Evolutionary conservation across 1,284 basidiomycete genomes (phyloP).

Genomic region (Microbotryomycetes sp.): DNA sequence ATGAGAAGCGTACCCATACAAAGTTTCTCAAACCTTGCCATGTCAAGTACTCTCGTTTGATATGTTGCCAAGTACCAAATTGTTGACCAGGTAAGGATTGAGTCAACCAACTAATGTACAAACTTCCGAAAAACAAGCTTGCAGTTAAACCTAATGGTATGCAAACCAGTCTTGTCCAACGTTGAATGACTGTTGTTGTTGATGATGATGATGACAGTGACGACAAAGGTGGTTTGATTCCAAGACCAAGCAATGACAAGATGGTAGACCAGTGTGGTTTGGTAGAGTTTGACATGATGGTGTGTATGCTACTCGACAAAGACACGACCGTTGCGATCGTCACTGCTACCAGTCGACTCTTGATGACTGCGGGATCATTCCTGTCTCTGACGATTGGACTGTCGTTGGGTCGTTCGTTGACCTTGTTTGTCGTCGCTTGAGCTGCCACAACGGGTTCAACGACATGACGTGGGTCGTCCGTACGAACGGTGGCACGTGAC

Average conservation of each 20-base stretch:
- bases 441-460: neutral
- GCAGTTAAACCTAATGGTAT: conserved; percentile 53
- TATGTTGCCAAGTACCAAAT: conserved; percentile 50
- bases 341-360: conserved; percentile 58
- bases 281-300: too few species aligned
- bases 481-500: neutral
- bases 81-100: conserved; percentile 57
- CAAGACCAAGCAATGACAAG: conserved; percentile 20
- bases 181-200: conserved; percentile 31
- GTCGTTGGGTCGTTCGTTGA: neutral
- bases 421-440: neutral
- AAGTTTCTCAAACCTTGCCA: conserved; percentile 68
- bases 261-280: conserved; percentile 1
- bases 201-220: conserved; percentile 21
- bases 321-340: conserved; percentile 53
- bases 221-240: conserved; percentile 31
- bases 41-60: conserved; percentile 47
- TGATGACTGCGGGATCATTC: conserved; percentile 67
- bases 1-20: conserved; percentile 55
- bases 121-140: conserved; percentile 72
- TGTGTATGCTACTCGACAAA: conserved; percentile 46
- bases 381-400: conserved; percentile 50
- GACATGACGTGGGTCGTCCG: too few species aligned
- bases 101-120: conserved; percentile 60
- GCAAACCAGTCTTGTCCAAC: conserved; percentile 25